Conservation (phyloP, 805 yeast species). For the Yarrowia deformans region DNA sequence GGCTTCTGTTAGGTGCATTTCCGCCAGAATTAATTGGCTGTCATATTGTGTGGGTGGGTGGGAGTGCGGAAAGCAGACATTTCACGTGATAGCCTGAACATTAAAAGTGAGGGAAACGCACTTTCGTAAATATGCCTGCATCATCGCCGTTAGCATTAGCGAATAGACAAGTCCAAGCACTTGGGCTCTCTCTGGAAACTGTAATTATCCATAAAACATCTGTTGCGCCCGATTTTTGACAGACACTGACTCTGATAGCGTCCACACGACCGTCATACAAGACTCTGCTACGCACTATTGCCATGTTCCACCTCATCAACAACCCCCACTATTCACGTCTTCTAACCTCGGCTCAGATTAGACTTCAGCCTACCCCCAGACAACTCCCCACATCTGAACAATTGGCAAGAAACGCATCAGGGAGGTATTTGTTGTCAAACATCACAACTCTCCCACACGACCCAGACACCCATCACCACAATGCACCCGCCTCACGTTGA, state of each 20-base stretch:
- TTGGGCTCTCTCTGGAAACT: background rate
- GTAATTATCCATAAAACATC: background rate
- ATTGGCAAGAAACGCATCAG: slow-evolving; percentile 8
- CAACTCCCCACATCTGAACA: slow-evolving; percentile 29
- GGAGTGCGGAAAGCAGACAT: slow-evolving; percentile 1
- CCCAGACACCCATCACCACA: background rate
- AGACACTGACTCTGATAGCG: too few species aligned
- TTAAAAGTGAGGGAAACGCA: background rate
- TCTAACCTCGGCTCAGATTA: slow-evolving; percentile 30
- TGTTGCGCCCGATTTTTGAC: too few species aligned
- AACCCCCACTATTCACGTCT: background rate
- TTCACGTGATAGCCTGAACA: slow-evolving; percentile 17
- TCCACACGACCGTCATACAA: too few species aligned
- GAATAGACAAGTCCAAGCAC: background rate
- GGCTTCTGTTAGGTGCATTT: background rate
- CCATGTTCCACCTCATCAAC: background rate
- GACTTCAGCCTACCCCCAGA: slow-evolving; percentile 31
- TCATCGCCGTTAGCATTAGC: slow-evolving; percentile 30
- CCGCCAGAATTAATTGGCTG: slow-evolving; percentile 15
- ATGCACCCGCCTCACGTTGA: slow-evolving; percentile 39
- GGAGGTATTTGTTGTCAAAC: slow-evolving; percentile 15
- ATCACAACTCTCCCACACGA: background rate
- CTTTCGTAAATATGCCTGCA: slow-evolving; percentile 30
- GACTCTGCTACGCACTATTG: too few species aligned
- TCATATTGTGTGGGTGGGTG: slow-evolving; percentile 1